Evolutionary conservation across 129 eudicot genomes (phyloP).

Genomic region (Saussurea involucrata): DNA sequence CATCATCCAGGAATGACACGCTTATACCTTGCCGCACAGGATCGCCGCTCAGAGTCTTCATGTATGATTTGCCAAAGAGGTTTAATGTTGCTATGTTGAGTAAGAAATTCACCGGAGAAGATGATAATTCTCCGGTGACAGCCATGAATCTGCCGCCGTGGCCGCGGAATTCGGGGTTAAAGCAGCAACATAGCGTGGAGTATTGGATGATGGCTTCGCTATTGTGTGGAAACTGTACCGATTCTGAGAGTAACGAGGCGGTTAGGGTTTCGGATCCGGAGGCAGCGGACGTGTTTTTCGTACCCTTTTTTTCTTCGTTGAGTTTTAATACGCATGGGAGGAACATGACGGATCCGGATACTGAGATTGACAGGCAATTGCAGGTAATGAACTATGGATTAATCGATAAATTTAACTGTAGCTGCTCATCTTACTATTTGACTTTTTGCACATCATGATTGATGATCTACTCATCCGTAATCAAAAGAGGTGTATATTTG

Average conservation of each 20-base stretch:
- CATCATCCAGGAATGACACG: slow-evolving; percentile 17
- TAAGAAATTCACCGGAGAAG: slow-evolving; percentile 22
- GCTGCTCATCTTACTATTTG: background rate
- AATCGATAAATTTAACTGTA: background rate
- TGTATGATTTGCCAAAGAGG: slow-evolving; percentile 81
- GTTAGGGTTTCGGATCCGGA: slow-evolving; percentile 88
- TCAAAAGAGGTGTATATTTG: background rate
- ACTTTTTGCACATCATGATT: background rate
- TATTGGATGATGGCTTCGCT: slow-evolving; percentile 98
- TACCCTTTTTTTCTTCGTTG: slow-evolving; percentile 87
- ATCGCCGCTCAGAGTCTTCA: slow-evolving; percentile 62
- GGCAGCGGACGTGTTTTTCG: slow-evolving; percentile 77
- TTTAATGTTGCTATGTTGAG: slow-evolving; percentile 79
- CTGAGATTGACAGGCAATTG: slow-evolving; percentile 59
- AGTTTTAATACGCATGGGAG: slow-evolving; percentile 78
- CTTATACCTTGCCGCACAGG: slow-evolving; percentile 36
- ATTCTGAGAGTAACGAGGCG: slow-evolving; percentile 47
- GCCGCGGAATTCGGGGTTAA: slow-evolving; percentile 64
- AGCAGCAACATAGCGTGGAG: slow-evolving; percentile 94
- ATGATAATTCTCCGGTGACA: slow-evolving; percentile 52
- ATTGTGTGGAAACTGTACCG: slow-evolving; percentile 28
- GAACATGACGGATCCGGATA: slow-evolving; percentile 74
- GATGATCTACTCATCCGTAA: background rate
- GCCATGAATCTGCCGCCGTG: slow-evolving; percentile 63
- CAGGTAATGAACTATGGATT: slow-evolving; percentile 77